Evolutionary conservation across 1,284 basidiomycete species (phyloP), one percentile per base, ranked within the genome.

Genomic region (Rhodotorula sp.): DNA sequence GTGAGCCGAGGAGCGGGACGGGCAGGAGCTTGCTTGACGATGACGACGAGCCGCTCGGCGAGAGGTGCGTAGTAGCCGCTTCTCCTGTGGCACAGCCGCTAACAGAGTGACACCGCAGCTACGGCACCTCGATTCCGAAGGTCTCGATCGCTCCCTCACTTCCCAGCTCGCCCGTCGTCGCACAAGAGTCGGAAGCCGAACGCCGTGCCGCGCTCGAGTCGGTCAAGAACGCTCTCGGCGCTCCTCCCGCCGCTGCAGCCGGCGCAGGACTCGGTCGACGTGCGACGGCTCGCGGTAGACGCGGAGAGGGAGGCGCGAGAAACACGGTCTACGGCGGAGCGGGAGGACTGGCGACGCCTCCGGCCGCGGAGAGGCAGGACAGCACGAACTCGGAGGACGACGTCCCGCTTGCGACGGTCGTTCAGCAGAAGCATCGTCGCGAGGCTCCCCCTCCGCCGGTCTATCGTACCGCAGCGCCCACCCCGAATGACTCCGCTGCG

Each of bases 151-250:
- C 56, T 6, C 62, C 59, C 11, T 48, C 48, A 10, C 32, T 44
- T 10, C 54, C 54, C 4, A 36, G n/a, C n/a, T 34, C 61, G 13
- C 32, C 55, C 46, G 4, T 34, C 48, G 34, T 63, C 24, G 20
- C 55, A 5, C 64, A 63, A 46, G 83, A 84, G 71, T 78, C 77
- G 55, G 81, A 83, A 20, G 79, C 79, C 46, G 81, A 81, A 53
- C 81, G 84, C 22, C 78, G 81, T 59, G 83, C 82, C 1, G 84
- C 84, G 0, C 76, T 85, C 29, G 79, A 80, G 39, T 80, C 80
- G 57, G 81, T 85, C 79, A 82, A 84, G 72, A 80, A 80, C 62
- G 83, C 82, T 10, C 59, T 67, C 55, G 64, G 63, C 8, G 53
- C 59, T 2, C 59, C 73, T 29, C 29, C 62, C 20, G 47, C 44